phyloP scores from a whole-genome alignment of 148 eudicot species.

The Vaccinium myrtillus region DNA sequence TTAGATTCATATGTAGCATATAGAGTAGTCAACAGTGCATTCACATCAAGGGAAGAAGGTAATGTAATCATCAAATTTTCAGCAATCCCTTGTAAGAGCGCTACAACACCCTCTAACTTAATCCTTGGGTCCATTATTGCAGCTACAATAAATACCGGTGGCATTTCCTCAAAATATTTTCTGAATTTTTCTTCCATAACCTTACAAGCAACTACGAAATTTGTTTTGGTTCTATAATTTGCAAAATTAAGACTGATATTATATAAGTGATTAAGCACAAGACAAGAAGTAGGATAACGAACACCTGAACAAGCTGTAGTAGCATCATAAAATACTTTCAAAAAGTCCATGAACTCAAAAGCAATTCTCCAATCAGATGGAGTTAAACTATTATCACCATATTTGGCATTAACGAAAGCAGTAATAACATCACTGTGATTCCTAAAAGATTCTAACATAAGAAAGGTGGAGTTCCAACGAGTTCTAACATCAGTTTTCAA shows the following conservation, averaged over 20 bases:
- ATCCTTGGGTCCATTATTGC: not conserved
- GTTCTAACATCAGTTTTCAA: not conserved
- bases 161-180: not conserved
- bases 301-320: not conserved
- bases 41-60: not conserved
- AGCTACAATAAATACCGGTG: not conserved
- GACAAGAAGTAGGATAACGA: not conserved
- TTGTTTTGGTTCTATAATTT: not conserved
- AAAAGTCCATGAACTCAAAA: not conserved
- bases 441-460: not conserved
- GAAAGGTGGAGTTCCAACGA: not conserved
- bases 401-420: not conserved
- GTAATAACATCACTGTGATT: not conserved
- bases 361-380: not conserved
- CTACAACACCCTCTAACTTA: not conserved
- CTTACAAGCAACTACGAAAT: not conserved
- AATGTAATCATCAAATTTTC: too few relatives aligned
- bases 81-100: not conserved
- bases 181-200: not conserved
- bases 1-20: not conserved
- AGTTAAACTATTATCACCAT: not conserved
- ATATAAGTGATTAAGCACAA: not conserved
- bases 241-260: not conserved
- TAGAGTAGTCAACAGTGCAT: too few relatives aligned
- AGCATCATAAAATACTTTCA: not conserved